These are phyloP conservation scores for Hygrophorus pudorinus DNA, from an alignment of 768 basidiomycete genomes.

Conservation along the genomic window DNA sequence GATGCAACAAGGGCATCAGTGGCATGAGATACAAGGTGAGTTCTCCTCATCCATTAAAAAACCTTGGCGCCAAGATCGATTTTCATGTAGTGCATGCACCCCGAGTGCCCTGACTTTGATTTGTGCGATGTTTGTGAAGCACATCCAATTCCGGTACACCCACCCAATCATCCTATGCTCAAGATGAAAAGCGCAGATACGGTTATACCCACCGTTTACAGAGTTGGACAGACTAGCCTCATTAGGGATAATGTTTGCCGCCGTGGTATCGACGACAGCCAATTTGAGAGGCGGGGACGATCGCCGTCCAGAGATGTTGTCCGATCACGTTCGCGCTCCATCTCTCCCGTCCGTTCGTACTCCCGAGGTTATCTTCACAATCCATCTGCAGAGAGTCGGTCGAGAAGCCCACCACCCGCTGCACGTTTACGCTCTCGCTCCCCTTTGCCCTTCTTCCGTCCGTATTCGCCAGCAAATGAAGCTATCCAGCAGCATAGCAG, in stretches of 20 bases:
- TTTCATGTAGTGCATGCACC: constrained; percentile 60
- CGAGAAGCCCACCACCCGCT: not conserved
- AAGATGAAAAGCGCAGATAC: constrained; percentile 56
- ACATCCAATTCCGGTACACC: constrained; percentile 68
- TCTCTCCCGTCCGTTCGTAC: not conserved
- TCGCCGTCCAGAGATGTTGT: not conserved
- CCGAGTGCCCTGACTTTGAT: constrained; percentile 71
- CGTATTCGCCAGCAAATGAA: too few species aligned
- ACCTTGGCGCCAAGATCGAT: not conserved
- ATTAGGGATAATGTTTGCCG: not conserved
- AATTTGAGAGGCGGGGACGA: not conserved
- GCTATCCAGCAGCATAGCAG: too few species aligned
- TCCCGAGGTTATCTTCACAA: constrained; percentile 4
- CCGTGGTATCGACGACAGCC: too few species aligned
- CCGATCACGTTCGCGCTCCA: not conserved
- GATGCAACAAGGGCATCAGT: constrained; percentile 41
- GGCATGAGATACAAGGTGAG: constrained; percentile 68
- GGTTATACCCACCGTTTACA: constrained; percentile 33
- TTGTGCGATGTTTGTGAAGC: constrained; percentile 75
- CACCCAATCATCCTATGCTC: constrained; percentile 56
- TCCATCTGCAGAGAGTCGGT: constrained; percentile 1
- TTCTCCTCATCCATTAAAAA: constrained; percentile 5
- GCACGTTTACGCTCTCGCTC: not conserved
- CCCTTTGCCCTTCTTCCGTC: too few species aligned
- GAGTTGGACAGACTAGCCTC: constrained; percentile 16